Evolutionary conservation across 345 rosid genomes (phyloP).

Genomic region (Acer yangbiense): DNA sequence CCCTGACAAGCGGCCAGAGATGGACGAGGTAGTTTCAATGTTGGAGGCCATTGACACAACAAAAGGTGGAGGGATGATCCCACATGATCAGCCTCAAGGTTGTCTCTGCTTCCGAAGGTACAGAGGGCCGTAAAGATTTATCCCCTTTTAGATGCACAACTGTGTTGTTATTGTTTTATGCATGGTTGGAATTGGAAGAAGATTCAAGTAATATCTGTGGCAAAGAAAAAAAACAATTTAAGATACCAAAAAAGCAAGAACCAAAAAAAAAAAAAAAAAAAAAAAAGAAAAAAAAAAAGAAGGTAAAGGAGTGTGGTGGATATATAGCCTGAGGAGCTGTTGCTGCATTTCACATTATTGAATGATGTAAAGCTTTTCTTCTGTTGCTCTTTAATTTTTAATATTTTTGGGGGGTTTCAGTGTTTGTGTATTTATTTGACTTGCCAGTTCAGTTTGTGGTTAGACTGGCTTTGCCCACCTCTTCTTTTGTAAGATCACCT

Average conservation of each 20-base stretch:
- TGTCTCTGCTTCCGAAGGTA: constrained; percentile 84
- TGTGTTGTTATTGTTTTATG: not conserved
- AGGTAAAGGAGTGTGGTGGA: constrained; percentile 1
- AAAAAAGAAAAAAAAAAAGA: not conserved
- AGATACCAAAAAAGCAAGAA: not conserved
- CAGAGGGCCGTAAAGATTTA: constrained; percentile 73
- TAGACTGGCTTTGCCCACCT: not conserved
- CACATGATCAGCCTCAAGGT: constrained; percentile 76
- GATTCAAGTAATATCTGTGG: constrained; percentile 19
- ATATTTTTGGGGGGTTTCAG: constrained; percentile 17
- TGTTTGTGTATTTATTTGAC: constrained; percentile 18
- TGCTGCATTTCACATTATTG: constrained; percentile 13
- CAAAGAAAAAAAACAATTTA: constrained; percentile 1
- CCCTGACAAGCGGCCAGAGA: constrained; percentile 92
- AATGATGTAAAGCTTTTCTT: constrained; percentile 38
- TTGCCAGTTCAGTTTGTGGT: not conserved
- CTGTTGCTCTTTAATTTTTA: constrained; percentile 12
- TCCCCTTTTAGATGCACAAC: constrained; percentile 10
- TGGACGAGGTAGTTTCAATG: constrained; percentile 95
- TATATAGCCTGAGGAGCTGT: constrained; percentile 21
- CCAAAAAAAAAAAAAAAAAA: constrained; percentile 3
- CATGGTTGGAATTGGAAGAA: not conserved
- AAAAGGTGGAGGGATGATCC: constrained; percentile 98
- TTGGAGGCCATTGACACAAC: constrained; percentile 86
- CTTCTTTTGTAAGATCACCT: constrained; percentile 16